Percentiles rank a stretch among this genome's conserved stretches.
These are phyloP conservation scores for Polytrichum commune DNA, from an alignment of 225 moss, liverwort and hornwort genomes.

Conservation along the genomic window DNA sequence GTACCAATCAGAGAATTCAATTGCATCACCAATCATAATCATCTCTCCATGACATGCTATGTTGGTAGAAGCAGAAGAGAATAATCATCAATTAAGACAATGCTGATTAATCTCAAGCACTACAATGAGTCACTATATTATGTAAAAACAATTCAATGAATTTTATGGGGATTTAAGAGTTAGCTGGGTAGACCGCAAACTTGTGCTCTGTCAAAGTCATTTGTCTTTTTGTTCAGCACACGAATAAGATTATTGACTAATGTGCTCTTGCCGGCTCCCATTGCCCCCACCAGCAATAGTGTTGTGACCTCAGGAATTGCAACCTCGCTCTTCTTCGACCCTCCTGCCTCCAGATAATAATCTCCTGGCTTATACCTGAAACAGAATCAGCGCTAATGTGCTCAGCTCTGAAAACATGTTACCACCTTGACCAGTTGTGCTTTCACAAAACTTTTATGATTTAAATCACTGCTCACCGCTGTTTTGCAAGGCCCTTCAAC, in stretches of 20 bases:
- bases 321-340: constrained; percentile 28
- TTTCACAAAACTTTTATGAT: background rate
- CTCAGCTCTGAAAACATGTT: background rate
- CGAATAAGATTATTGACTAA: constrained; percentile 68
- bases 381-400: background rate
- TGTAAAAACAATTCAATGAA: too few species aligned
- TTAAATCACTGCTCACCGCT: background rate
- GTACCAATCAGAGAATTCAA: too few species aligned
- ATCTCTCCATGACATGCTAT: too few species aligned
- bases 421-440: too few species aligned
- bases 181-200: constrained; percentile 40
- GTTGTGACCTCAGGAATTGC: constrained; percentile 56
- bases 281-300: constrained; percentile 63
- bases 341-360: constrained; percentile 36
- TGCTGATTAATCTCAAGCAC: too few species aligned
- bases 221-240: constrained; percentile 50
- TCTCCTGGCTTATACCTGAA: constrained; percentile 57
- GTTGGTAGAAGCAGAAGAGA: too few species aligned
- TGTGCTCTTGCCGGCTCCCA: constrained; percentile 76
- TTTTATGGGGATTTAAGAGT: background rate
- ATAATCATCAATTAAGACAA: too few species aligned
- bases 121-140: too few species aligned
- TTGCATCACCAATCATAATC: too few species aligned
- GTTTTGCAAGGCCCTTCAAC: too few species aligned
- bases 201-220: constrained; percentile 61